Base-by-base conservation (phyloP, 306 rosid species). In the Comarum palustre region DNA sequence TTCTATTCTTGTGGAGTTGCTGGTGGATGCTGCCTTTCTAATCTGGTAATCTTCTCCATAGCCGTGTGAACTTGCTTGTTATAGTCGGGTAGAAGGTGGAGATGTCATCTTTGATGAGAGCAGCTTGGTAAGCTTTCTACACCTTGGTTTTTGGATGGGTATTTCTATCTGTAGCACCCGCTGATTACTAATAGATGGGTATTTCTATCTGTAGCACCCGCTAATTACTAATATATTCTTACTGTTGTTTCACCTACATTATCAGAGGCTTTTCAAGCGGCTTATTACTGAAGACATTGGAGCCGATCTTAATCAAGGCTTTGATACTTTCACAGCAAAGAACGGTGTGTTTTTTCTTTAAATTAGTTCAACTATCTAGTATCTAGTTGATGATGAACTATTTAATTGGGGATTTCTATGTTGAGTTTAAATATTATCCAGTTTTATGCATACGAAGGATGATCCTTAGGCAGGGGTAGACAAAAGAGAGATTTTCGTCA, bases 41-140 rank as follows among this genome's bases (percentile, higher is more conserved):
- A 78, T 72, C 46, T 81, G 62, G 67, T 72, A 75, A 51, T 74
- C 73, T 80, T 67, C 42, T 83, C 54, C 78, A 71, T 63, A 91
- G 99, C 97, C 99, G 36, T 82, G 87, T 77, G 97, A 94, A 78
- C 65, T 94, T 84, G 97, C 85, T 27, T 87, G 90, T 84, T 94
- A 88, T 81, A 91, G 97, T 78, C 95, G 96, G 62, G 91, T 68
- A n/a, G 97, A 94, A 84, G 96, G 89, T 1, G 97, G 99, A 66
- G 88, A 88, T 65, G 96, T 94, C 61, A 76, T 38, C 83, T 94
- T 94, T 60, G 96, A 94, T 16, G 99, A 91, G 64, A 88, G 92
- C 57, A 85, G 86, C 84, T 75, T 91, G 95, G 97, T 94, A 86
- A 85, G 87, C 82, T 73, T 58, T 67, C 9, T 68, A 58, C 34